phyloP scores from a whole-genome alignment of 2,329 filamentous ascomycete species.

The Diaporthe citri region DNA sequence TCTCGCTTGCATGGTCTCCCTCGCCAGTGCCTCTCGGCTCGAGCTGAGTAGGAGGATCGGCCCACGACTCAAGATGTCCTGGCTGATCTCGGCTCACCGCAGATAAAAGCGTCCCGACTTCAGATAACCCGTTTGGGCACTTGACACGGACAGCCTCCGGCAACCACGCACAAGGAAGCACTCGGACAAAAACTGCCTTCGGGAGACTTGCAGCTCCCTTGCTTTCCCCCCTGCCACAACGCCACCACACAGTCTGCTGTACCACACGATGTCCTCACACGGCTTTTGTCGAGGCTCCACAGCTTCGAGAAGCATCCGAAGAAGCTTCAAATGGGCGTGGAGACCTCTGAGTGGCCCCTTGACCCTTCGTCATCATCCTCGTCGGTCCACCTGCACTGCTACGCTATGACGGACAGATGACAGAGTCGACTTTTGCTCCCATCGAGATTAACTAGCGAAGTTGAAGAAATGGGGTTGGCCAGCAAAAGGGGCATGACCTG shows the following conservation, averaged over 20 bases:
- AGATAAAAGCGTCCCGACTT: slow-evolving; percentile 15
- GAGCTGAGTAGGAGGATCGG: slow-evolving; percentile 11
- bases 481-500: slow-evolving; percentile 19
- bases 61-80: slow-evolving; percentile 28
- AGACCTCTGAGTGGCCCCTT: slow-evolving; percentile 16
- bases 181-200: not conserved
- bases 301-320: slow-evolving; percentile 6
- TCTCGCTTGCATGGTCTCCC: slow-evolving; percentile 14
- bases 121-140: not conserved
- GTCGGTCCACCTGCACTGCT: slow-evolving; percentile 27
- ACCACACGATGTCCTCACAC: slow-evolving; percentile 4
- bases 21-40: slow-evolving; percentile 18
- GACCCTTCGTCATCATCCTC: slow-evolving; percentile 29
- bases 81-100: slow-evolving; percentile 25
- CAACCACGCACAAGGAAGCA: not conserved
- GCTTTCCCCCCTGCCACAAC: not conserved
- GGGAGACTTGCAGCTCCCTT: not conserved
- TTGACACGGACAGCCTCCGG: slow-evolving; percentile 23
- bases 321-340: slow-evolving; percentile 23
- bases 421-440: not conserved
- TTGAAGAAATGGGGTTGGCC: slow-evolving; percentile 14
- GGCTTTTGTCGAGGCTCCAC: slow-evolving; percentile 21
- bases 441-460: slow-evolving; percentile 21
- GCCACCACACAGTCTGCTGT: not conserved
- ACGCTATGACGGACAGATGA: slow-evolving; percentile 27